Conservation (phyloP, 345 rosid genomes). For the Syzygium aromaticum region DNA sequence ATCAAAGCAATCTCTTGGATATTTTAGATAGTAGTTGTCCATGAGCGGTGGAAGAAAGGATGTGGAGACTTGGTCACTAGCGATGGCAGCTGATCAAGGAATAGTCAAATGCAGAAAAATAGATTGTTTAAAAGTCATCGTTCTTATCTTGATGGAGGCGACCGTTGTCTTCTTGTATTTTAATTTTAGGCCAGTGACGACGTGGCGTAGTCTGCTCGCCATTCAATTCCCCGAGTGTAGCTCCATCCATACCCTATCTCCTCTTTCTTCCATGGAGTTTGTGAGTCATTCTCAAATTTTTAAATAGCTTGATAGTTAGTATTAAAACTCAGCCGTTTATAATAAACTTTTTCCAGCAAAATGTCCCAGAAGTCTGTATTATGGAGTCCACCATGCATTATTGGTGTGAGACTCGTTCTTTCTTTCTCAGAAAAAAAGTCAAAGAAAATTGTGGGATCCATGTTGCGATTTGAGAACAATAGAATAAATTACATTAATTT, state of each 20-base stretch:
- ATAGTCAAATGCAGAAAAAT: neutral
- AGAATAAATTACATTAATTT: too few relatives aligned
- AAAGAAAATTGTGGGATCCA: too few relatives aligned
- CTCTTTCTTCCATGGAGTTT: neutral
- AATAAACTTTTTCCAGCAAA: neutral
- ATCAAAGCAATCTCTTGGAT: too few relatives aligned
- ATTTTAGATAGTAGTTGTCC: neutral
- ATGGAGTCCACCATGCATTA: too few relatives aligned
- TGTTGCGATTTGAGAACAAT: too few relatives aligned
- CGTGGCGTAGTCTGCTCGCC: fast-evolving
- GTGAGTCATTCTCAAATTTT: neutral
- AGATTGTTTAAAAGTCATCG: too few relatives aligned
- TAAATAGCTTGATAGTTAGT: neutral
- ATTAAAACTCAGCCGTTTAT: fast-evolving
- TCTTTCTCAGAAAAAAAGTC: too few relatives aligned
- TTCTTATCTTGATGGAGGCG: neutral
- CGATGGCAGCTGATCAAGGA: too few relatives aligned
- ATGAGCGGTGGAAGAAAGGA: neutral
- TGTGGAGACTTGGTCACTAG: neutral
- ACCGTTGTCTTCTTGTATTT: neutral
- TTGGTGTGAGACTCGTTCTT: too few relatives aligned
- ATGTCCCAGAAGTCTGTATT: too few relatives aligned
- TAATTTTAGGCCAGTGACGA: fast-evolving
- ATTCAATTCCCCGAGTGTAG: neutral
- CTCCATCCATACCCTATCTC: neutral